A percentile compares a stretch with the other conserved stretches of the same genome.
Conservation (phyloP, 768 basidiomycete species). For the Agrocybe praecox region DNA sequence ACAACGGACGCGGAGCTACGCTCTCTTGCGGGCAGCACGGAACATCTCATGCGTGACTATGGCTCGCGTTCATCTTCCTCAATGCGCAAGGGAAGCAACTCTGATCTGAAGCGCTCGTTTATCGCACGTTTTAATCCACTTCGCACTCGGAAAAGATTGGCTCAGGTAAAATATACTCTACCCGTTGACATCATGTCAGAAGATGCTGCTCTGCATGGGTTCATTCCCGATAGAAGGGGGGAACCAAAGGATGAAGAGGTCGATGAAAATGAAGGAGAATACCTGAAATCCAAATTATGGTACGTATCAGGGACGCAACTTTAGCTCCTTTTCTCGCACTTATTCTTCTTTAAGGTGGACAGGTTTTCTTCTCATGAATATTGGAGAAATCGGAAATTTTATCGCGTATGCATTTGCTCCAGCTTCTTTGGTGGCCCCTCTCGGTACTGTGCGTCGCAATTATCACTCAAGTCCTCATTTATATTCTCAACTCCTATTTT, state of each 20-base stretch:
- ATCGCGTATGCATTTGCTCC: slow-evolving; percentile 89
- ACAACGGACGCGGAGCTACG: slow-evolving; percentile 20
- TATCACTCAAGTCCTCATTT: slow-evolving; percentile 6
- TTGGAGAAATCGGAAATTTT: slow-evolving; percentile 92
- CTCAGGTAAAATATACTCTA: slow-evolving; percentile 22
- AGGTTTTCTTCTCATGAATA: slow-evolving; percentile 86
- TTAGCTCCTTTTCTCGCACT: slow-evolving; percentile 3
- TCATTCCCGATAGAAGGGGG: slow-evolving; percentile 20
- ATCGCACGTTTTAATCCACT: slow-evolving; percentile 37
- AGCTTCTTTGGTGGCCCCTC: slow-evolving; percentile 90
- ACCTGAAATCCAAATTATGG: slow-evolving; percentile 87
- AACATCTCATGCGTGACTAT: slow-evolving; percentile 21
- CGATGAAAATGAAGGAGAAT: slow-evolving; percentile 65
- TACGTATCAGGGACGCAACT: slow-evolving; percentile 28
- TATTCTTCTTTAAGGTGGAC: slow-evolving; percentile 67
- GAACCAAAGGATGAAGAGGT: slow-evolving; percentile 20
- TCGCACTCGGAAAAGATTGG: slow-evolving; percentile 25
- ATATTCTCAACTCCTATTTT: neutral
- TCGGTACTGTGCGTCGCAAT: slow-evolving; percentile 78
- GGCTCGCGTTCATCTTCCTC: slow-evolving; percentile 18
- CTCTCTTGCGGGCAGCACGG: slow-evolving; percentile 14
- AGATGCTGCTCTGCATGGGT: slow-evolving; percentile 31
- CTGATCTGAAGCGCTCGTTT: slow-evolving; percentile 24
- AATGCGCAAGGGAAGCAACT: slow-evolving; percentile 2
- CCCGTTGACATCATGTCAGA: slow-evolving; percentile 46